These are phyloP conservation scores for Austropuccinia psidii DNA, from an alignment of 1,284 basidiomycete species.

Conservation along the genomic window DNA sequence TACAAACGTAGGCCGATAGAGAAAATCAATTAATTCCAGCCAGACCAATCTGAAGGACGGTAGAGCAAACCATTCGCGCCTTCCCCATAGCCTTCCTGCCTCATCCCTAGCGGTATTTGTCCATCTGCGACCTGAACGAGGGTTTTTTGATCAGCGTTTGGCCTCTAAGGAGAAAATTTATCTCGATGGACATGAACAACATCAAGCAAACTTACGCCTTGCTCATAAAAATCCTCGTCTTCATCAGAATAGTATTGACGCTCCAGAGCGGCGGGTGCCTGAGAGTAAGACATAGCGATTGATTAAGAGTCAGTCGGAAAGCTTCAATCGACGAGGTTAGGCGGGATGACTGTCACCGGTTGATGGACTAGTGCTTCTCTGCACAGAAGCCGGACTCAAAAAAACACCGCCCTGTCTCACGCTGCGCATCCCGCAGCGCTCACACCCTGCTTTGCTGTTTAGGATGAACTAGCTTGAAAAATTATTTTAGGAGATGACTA, in stretches of 20 bases:
- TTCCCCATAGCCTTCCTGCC: slow-evolving; percentile 32
- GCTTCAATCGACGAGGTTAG: too few relatives aligned
- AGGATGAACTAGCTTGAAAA: too few relatives aligned
- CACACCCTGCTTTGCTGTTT: too few relatives aligned
- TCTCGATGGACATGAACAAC: neutral
- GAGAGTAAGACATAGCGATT: slow-evolving; percentile 15
- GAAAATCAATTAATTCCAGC: neutral
- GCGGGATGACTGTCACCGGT: too few relatives aligned
- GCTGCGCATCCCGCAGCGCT: too few relatives aligned
- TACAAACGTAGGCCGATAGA: neutral
- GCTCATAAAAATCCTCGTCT: slow-evolving; percentile 35
- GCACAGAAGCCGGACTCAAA: too few relatives aligned
- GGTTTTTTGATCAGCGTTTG: neutral
- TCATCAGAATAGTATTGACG: slow-evolving; percentile 35
- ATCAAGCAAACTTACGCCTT: slow-evolving; percentile 1
- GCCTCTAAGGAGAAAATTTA: neutral
- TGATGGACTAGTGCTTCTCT: too few relatives aligned
- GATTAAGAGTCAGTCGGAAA: too few relatives aligned
- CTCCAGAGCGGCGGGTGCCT: slow-evolving; percentile 18
- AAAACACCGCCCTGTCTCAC: too few relatives aligned
- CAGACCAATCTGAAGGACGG: neutral
- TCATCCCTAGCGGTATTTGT: slow-evolving; percentile 31
- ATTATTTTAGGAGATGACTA: too few relatives aligned
- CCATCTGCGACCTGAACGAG: slow-evolving; percentile 17
- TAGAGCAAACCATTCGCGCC: slow-evolving; percentile 21